Evolutionary conservation across 176 grass and related monocot species (phyloP), one percentile per base, ranked within the genome.

Genomic region (Musa schizocarpa): DNA sequence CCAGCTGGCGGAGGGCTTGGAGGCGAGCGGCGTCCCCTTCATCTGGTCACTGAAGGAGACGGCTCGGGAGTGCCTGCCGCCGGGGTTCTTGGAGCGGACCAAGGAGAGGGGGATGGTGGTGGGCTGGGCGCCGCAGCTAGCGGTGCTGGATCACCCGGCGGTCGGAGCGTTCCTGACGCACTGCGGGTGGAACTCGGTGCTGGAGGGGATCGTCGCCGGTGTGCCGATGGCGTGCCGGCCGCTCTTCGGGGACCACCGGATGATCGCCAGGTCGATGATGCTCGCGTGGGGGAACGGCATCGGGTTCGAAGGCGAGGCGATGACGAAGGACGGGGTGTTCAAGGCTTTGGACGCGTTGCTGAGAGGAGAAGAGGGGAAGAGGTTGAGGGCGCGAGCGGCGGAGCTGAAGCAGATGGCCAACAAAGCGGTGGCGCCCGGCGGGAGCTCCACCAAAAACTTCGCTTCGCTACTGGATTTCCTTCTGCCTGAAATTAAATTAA

Each of bases 91-190:
- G 23, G 74, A 86, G 56, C 63, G 64, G 34, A 86, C 78, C 10
- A 5, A 13, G 74, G 81, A 8, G 23, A 66, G 83, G 74, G 56
- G 83, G 2, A 27, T 65, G 2, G 22, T 86, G 55, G 78, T 59
- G 64, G 63, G 68, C 64, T 89, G 87, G 87, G 82, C 77, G 68
- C 74, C 62, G 23, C 87, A 89, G 58, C 77, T 83, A 65, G 78
- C 63, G 0, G 83, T 83, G 34, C 78, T 89, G 64, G 19, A 52
- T 50, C 83, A 89, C 65, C 73, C 19, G 51, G 83, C 83, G 19
- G 56, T 86, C 13, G 71, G 74, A 1, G 23, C 77, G 26, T 68
- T 68, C 11, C 23, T 68, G 65, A 68, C 65, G 26, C 65, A 53
- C 50, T n/a, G 49, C 51, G 70, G 70, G 50, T 73, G 70, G 70